These are phyloP conservation scores for Malassezia equina DNA, from an alignment of 1,284 basidiomycete genomes.

Conservation along the genomic window DNA sequence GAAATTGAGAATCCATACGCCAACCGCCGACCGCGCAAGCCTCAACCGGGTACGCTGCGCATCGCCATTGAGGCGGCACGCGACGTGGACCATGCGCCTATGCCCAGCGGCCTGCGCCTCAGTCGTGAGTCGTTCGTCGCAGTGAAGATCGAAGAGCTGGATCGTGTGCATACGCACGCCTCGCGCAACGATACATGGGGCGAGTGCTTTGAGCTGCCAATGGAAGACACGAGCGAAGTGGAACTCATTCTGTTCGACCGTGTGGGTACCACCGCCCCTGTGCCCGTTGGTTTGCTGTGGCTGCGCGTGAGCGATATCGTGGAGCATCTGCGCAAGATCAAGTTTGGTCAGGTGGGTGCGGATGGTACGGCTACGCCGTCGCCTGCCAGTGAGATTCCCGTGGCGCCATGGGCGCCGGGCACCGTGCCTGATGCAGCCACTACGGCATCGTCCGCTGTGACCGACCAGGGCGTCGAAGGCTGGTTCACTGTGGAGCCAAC, in stretches of 20 bases:
- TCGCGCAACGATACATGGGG: constrained; percentile 92
- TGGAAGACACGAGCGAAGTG: constrained; percentile 97
- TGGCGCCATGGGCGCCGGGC: too few relatives aligned
- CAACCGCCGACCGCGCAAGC: constrained; percentile 79
- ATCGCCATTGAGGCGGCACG: constrained; percentile 79
- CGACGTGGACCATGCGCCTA: constrained; percentile 86
- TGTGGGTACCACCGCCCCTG: constrained; percentile 62
- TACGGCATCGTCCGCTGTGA: constrained; percentile 7
- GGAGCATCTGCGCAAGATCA: constrained; percentile 85
- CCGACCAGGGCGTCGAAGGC: constrained; percentile 65
- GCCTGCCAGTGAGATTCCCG: constrained; percentile 49
- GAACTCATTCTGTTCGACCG: constrained; percentile 95
- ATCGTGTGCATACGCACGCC: constrained; percentile 80
- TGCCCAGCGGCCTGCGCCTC: constrained; percentile 51
- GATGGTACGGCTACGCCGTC: constrained; percentile 25
- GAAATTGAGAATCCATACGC: constrained; percentile 53
- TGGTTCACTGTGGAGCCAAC: constrained; percentile 98
- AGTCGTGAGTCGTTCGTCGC: constrained; percentile 72
- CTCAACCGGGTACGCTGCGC: constrained; percentile 82
- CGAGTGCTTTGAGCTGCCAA: constrained; percentile 88
- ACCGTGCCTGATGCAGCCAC: neutral
- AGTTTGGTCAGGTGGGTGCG: constrained; percentile 58
- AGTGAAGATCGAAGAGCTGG: constrained; percentile 91
- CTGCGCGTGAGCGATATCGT: constrained; percentile 87
- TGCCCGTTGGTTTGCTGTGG: constrained; percentile 93